Evolutionary conservation across 371 early-diverging fungal species (phyloP).

Genomic region (Ordospora colligata): DNA sequence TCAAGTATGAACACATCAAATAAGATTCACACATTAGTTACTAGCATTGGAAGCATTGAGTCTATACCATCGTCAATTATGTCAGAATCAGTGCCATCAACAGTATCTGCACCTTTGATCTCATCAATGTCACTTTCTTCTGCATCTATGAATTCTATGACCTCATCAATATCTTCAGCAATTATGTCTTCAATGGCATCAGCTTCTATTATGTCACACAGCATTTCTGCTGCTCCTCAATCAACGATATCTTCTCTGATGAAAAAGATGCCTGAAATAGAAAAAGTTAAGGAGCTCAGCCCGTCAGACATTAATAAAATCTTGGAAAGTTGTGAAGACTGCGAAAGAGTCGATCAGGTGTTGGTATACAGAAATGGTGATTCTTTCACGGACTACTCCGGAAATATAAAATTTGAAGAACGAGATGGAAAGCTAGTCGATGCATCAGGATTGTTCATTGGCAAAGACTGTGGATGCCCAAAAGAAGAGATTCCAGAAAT

Average conservation of each 20-base stretch:
- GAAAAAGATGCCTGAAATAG: constrained; percentile 15
- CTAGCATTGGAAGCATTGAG: neutral
- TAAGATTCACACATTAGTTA: neutral
- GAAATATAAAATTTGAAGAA: constrained; percentile 47
- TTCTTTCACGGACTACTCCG: constrained; percentile 52
- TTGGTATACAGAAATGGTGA: constrained; percentile 35
- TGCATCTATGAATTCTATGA: neutral
- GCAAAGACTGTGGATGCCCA: constrained; percentile 59
- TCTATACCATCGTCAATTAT: neutral
- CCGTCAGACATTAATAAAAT: constrained; percentile 20
- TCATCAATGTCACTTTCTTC: constrained; percentile 12
- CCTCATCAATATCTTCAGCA: neutral
- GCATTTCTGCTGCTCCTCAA: neutral
- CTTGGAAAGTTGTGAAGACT: constrained; percentile 32
- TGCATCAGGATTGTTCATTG: constrained; percentile 56
- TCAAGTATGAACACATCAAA: too few species aligned
- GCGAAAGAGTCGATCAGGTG: constrained; percentile 41
- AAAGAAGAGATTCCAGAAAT: constrained; percentile 49
- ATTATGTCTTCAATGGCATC: neutral
- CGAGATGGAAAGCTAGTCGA: constrained; percentile 54
- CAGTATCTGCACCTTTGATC: neutral
- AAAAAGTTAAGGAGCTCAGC: constrained; percentile 3
- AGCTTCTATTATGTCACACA: neutral
- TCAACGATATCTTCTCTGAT: neutral
- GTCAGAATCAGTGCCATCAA: neutral